Conservation (phyloP, 2,329 filamentous ascomycete genomes). For the Penicillium fuscoglaucum region DNA sequence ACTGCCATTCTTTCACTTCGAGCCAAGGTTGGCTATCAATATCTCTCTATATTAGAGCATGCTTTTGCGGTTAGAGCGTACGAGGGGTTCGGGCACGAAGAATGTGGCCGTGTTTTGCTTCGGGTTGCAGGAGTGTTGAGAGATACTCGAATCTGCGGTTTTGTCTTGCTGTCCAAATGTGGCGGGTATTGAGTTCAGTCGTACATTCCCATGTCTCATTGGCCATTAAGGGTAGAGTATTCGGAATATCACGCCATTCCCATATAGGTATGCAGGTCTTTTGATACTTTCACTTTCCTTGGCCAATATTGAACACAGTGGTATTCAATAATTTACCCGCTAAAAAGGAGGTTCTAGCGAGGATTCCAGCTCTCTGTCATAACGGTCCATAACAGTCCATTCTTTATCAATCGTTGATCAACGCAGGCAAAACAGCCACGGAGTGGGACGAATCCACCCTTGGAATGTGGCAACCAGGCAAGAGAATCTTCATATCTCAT, state of each 20-base stretch:
- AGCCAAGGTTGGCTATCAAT: not conserved
- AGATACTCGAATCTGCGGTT: not conserved
- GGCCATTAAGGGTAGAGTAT: not conserved
- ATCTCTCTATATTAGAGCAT: not conserved
- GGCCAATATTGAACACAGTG: not conserved
- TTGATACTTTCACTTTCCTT: not conserved
- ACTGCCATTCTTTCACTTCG: conserved; percentile 62
- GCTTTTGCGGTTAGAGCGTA: not conserved
- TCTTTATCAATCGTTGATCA: conserved; percentile 5
- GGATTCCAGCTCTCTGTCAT: not conserved
- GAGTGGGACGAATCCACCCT: conserved; percentile 7
- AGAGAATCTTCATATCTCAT: not conserved
- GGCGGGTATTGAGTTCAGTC: not conserved
- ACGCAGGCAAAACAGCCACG: not conserved
- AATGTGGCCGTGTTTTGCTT: not conserved
- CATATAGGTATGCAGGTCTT: not conserved
- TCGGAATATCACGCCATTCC: not conserved
- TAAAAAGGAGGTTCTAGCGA: not conserved
- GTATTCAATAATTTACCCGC: not conserved
- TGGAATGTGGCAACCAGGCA: conserved; percentile 2
- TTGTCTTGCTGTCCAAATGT: not conserved
- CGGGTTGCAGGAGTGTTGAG: not conserved
- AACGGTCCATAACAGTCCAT: not conserved
- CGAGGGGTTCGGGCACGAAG: not conserved
- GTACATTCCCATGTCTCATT: not conserved